These are phyloP conservation scores for Colletotrichum lindemuthianum DNA, from an alignment of 2,329 filamentous ascomycete species.

Conservation along the genomic window DNA sequence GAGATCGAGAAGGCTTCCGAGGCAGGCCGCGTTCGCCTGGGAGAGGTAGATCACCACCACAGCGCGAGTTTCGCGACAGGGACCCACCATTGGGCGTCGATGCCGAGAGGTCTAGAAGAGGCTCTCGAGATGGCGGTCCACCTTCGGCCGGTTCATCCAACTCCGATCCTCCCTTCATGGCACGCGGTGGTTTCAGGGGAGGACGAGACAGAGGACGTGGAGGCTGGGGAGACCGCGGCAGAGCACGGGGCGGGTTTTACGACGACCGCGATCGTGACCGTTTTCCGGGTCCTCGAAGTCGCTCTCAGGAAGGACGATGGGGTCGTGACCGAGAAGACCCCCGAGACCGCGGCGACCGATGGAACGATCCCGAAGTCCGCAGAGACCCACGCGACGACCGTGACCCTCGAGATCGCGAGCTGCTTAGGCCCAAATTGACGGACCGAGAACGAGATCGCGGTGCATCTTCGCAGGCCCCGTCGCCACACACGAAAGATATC, in stretches of 20 bases:
- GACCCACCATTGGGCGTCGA: slow-evolving; percentile 72
- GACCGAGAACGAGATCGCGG: slow-evolving; percentile 51
- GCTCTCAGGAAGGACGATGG: slow-evolving; percentile 73
- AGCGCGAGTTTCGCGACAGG: slow-evolving; percentile 68
- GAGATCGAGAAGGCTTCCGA: slow-evolving; percentile 59
- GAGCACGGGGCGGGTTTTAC: slow-evolving; percentile 60
- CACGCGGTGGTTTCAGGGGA: slow-evolving; percentile 64
- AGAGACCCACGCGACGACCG: slow-evolving; percentile 60
- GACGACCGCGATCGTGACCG: slow-evolving; percentile 67
- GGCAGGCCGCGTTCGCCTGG: slow-evolving; percentile 70
- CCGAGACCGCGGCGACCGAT: slow-evolving; percentile 58
- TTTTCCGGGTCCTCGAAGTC: slow-evolving; percentile 67
- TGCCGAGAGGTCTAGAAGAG: slow-evolving; percentile 72
- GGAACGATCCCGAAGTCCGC: slow-evolving; percentile 50
- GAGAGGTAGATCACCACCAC: slow-evolving; percentile 71
- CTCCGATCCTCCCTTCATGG: slow-evolving; percentile 69
- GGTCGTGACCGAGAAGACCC: slow-evolving; percentile 63
- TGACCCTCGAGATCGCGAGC: slow-evolving; percentile 56
- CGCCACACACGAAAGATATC: slow-evolving; percentile 59
- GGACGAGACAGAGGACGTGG: slow-evolving; percentile 63
- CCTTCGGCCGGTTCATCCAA: slow-evolving; percentile 76
- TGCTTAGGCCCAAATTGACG: slow-evolving; percentile 57
- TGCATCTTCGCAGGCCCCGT: slow-evolving; percentile 59
- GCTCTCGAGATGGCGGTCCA: slow-evolving; percentile 75
- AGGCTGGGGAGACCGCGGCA: slow-evolving; percentile 58